These are phyloP conservation scores for Trametes polyzona DNA, from an alignment of 1,284 basidiomycete species.

Conservation along the genomic window DNA sequence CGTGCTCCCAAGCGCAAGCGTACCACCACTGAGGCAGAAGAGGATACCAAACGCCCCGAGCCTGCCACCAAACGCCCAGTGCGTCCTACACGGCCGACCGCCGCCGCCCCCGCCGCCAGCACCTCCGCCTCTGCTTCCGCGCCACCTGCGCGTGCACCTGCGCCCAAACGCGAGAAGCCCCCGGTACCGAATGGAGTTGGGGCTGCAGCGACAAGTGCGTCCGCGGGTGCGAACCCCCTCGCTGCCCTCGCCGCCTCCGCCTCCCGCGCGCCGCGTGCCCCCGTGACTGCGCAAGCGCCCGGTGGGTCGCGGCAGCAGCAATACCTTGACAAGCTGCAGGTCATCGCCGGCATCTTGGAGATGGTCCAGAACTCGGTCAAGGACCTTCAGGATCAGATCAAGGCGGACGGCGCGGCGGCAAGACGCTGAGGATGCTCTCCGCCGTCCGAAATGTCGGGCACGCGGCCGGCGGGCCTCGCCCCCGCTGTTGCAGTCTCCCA, in stretches of 20 bases:
- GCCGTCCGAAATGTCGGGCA: not conserved
- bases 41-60: constrained; percentile 23
- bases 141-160: constrained; percentile 13
- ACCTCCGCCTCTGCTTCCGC: constrained; percentile 22
- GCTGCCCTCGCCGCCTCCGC: constrained; percentile 24
- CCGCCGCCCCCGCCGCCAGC: constrained; percentile 19
- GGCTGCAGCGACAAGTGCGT: constrained; percentile 11
- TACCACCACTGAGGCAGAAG: constrained; percentile 17
- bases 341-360: constrained; percentile 25
- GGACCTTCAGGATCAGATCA: constrained; percentile 26
- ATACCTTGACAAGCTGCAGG: constrained; percentile 24
- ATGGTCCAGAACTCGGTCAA: constrained; percentile 28
- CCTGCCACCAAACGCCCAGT: constrained; percentile 23
- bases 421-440: constrained; percentile 9
- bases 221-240: constrained; percentile 14
- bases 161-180: constrained; percentile 20
- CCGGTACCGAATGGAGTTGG: constrained; percentile 23
- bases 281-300: constrained; percentile 8
- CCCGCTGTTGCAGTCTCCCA: not conserved
- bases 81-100: constrained; percentile 21
- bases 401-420: constrained; percentile 14
- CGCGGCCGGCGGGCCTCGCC: not conserved
- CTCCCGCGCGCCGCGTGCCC: constrained; percentile 22
- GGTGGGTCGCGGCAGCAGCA: constrained; percentile 17
- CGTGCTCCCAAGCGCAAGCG: constrained; percentile 26